phyloP scores from a whole-genome alignment of 805 yeast genomes.

The Ogataea paradorogensis region DNA sequence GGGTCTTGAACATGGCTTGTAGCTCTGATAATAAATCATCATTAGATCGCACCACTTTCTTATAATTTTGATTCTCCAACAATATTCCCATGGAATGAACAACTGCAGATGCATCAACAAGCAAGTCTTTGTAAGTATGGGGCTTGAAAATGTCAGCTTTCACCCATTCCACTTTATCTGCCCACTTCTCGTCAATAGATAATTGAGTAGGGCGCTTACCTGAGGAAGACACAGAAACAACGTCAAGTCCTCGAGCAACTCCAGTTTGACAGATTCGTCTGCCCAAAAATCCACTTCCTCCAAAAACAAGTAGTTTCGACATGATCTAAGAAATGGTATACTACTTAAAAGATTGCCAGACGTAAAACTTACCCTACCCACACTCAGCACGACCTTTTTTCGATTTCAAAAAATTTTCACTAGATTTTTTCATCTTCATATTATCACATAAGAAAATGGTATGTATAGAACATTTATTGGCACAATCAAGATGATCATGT shows the following conservation, averaged over 20 bases:
- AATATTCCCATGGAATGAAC: slow-evolving; percentile 83
- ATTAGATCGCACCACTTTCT: slow-evolving; percentile 42
- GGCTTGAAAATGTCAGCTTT: slow-evolving; percentile 69
- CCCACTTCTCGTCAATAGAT: slow-evolving; percentile 44
- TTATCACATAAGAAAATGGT: slow-evolving; percentile 15
- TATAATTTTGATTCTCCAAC: slow-evolving; percentile 67
- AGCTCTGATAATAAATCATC: slow-evolving; percentile 34
- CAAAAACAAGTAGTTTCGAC: slow-evolving; percentile 56
- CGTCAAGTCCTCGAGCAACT: slow-evolving; percentile 57
- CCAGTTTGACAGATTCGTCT: slow-evolving; percentile 68
- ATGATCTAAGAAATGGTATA: slow-evolving; percentile 1
- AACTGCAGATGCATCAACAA: slow-evolving; percentile 57
- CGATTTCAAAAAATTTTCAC: slow-evolving; percentile 18
- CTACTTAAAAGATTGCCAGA: not conserved
- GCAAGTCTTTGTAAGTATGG: slow-evolving; percentile 45
- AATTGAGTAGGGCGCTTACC: slow-evolving; percentile 47
- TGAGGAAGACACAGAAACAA: slow-evolving; percentile 58
- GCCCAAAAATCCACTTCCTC: slow-evolving; percentile 86
- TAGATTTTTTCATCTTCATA: slow-evolving; percentile 13
- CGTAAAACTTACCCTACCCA: slow-evolving; percentile 13
- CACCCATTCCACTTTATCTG: slow-evolving; percentile 59
- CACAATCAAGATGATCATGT: not conserved
- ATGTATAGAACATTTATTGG: slow-evolving; percentile 4
- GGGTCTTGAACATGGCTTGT: slow-evolving; percentile 42
- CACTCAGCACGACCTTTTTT: slow-evolving; percentile 14